phyloP scores from a whole-genome alignment of 805 yeast genomes.

The Sporopachydermia lactativora region DNA sequence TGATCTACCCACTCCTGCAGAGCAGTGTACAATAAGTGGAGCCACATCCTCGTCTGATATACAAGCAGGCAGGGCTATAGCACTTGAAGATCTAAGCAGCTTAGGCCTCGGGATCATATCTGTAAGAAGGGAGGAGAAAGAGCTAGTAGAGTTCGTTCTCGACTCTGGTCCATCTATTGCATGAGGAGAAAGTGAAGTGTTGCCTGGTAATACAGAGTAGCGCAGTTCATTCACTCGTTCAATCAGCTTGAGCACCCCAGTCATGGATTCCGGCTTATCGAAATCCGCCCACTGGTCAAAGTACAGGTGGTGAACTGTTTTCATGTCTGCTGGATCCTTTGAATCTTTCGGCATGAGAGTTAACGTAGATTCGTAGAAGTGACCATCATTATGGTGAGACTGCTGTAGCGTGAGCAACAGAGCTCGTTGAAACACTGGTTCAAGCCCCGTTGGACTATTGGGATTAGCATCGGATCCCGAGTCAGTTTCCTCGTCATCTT shows the following conservation, averaged over 20 bases:
- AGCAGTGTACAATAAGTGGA: constrained; percentile 75
- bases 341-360: constrained; percentile 15
- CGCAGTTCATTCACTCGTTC: constrained; percentile 29
- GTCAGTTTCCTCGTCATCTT: background rate
- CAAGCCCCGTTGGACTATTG: constrained; percentile 13
- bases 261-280: constrained; percentile 42
- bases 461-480: constrained; percentile 8
- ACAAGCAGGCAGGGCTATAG: constrained; percentile 2
- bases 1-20: constrained; percentile 96
- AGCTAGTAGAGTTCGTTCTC: constrained; percentile 17
- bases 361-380: constrained; percentile 26
- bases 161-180: constrained; percentile 8
- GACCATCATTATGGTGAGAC: constrained; percentile 12
- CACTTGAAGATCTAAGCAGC: constrained; percentile 5
- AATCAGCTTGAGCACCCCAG: constrained; percentile 42
- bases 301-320: constrained; percentile 46
- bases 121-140: no score
- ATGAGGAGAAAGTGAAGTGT: background rate
- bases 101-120: no score
- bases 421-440: constrained; percentile 9
- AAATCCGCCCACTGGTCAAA: constrained; percentile 75
- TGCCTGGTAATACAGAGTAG: constrained; percentile 6
- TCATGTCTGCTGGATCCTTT: constrained; percentile 28
- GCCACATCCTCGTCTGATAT: constrained; percentile 15
- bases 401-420: constrained; percentile 4